Percentiles rank a stretch among this genome's conserved stretches.
These are phyloP conservation scores for Hericium erinaceus DNA, from an alignment of 768 basidiomycete genomes.

Conservation along the genomic window DNA sequence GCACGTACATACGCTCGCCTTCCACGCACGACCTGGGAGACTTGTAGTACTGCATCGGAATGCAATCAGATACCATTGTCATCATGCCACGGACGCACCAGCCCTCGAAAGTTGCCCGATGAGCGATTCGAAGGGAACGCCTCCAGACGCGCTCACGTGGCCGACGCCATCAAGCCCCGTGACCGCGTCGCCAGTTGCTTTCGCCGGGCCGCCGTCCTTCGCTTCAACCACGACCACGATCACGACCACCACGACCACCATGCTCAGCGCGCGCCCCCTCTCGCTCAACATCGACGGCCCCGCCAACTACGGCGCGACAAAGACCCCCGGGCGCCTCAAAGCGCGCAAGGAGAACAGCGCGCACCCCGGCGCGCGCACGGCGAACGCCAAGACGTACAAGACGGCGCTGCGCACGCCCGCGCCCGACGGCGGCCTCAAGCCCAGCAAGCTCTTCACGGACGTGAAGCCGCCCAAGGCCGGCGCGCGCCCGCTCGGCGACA, in stretches of 20 bases:
- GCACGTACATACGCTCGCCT: no score
- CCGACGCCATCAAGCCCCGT: neutral
- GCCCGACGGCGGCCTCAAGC: slow-evolving; percentile 14
- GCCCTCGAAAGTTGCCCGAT: no score
- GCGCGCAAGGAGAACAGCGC: slow-evolving; percentile 40
- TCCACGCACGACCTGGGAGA: no score
- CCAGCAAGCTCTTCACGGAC: slow-evolving; percentile 1
- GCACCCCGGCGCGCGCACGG: slow-evolving; percentile 30
- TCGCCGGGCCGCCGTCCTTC: neutral
- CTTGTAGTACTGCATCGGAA: no score
- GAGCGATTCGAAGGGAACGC: no score
- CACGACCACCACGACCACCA: slow-evolving; percentile 8
- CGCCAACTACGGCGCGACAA: slow-evolving; percentile 18
- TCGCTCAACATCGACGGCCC: slow-evolving; percentile 21
- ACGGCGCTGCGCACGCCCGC: slow-evolving; percentile 26
- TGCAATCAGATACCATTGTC: no score
- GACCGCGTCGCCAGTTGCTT: neutral
- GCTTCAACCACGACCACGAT: neutral
- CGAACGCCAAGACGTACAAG: slow-evolving; percentile 32
- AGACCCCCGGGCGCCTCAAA: slow-evolving; percentile 49
- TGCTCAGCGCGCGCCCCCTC: slow-evolving; percentile 14
- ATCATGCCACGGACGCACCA: no score
- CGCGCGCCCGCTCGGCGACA: slow-evolving; percentile 55
- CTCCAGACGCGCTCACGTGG: neutral
- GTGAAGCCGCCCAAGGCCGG: slow-evolving; percentile 1